A percentile compares a stretch with the other conserved stretches of the same genome.
phyloP scores from a whole-genome alignment of 768 basidiomycete species.

The Hygrocybe coccinea region DNA sequence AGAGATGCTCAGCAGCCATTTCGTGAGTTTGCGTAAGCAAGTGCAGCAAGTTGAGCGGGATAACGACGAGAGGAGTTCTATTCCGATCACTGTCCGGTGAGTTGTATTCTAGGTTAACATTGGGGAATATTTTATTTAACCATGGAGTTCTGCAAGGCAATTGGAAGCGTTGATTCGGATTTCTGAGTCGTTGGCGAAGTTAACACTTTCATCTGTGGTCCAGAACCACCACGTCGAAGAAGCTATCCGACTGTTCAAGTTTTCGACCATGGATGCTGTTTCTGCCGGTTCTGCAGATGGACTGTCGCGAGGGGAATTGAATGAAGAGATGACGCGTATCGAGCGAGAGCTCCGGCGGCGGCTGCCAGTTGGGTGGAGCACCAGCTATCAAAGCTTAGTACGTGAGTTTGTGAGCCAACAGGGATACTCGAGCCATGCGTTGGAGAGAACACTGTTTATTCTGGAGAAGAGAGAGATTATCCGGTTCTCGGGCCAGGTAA shows the following conservation, averaged over 20 bases:
- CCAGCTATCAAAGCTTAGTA: slow-evolving; percentile 89
- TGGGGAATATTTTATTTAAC: too few species aligned
- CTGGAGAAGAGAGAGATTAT: slow-evolving; percentile 96
- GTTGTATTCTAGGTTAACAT: too few species aligned
- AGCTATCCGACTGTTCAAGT: slow-evolving; percentile 96
- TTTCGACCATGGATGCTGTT: slow-evolving; percentile 98
- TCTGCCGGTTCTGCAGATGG: slow-evolving; percentile 92
- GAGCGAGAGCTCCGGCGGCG: slow-evolving; percentile 81
- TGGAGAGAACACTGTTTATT: slow-evolving; percentile 86
- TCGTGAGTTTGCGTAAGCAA: slow-evolving; percentile 87
- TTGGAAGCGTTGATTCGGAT: slow-evolving; percentile 98
- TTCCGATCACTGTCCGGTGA: slow-evolving; percentile 95
- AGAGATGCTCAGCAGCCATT: slow-evolving; percentile 94
- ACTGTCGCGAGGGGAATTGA: slow-evolving; percentile 82
- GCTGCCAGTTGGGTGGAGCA: slow-evolving; percentile 92
- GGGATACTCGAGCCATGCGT: slow-evolving; percentile 82
- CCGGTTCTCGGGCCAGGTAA: slow-evolving; percentile 73
- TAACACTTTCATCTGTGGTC: slow-evolving; percentile 82
- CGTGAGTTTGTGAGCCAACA: slow-evolving; percentile 92
- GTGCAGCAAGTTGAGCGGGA: slow-evolving; percentile 94
- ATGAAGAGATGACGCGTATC: slow-evolving; percentile 88
- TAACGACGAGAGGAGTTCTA: slow-evolving; percentile 95
- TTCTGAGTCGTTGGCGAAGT: slow-evolving; percentile 93
- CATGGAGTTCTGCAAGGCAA: slow-evolving; percentile 54
- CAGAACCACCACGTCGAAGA: slow-evolving; percentile 95